Percentiles rank a stretch among this genome's conserved stretches.
These are phyloP conservation scores for Infundibulicybe gibba DNA, from an alignment of 768 basidiomycete species.

Conservation along the genomic window DNA sequence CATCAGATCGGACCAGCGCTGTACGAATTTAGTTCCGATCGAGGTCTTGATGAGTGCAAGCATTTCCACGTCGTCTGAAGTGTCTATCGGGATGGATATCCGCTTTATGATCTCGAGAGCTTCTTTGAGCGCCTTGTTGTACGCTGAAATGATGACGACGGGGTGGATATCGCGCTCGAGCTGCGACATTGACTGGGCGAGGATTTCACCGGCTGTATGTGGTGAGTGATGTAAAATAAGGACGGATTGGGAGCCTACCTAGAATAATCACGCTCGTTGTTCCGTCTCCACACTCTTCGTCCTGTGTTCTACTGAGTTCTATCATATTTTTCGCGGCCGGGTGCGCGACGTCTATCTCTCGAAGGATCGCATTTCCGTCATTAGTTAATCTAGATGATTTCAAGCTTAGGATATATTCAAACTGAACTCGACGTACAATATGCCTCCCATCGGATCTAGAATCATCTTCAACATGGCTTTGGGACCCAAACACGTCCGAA, in stretches of 20 bases:
- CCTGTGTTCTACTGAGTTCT: constrained; percentile 95
- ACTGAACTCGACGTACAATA: constrained; percentile 57
- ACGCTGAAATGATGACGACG: constrained; percentile 97
- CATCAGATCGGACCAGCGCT: constrained; percentile 97
- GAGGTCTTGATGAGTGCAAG: constrained; percentile 96
- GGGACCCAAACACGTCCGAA: constrained; percentile 94
- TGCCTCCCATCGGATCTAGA: constrained; percentile 98
- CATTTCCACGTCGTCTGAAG: constrained; percentile 85
- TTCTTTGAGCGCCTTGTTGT: constrained; percentile 93
- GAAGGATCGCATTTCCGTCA: constrained; percentile 97
- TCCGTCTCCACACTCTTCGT: constrained; percentile 98
- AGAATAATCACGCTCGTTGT: constrained; percentile 98
- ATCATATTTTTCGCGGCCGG: constrained; percentile 99
- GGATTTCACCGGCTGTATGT: constrained; percentile 81
- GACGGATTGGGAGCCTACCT: constrained; percentile 43
- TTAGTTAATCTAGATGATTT: constrained; percentile 77
- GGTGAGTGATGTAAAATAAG: not conserved
- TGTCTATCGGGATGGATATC: constrained; percentile 90
- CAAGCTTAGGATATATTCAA: not conserved
- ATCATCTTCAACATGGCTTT: constrained; percentile 99
- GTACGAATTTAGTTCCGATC: constrained; percentile 97
- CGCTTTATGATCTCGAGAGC: constrained; percentile 84
- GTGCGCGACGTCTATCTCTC: constrained; percentile 98
- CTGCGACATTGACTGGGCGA: constrained; percentile 89
- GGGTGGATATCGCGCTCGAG: constrained; percentile 98